Evolutionary conservation across 768 basidiomycete genomes (phyloP), one percentile per base, ranked within the genome.

Genomic region (Dictyophora rubrovolvata): DNA sequence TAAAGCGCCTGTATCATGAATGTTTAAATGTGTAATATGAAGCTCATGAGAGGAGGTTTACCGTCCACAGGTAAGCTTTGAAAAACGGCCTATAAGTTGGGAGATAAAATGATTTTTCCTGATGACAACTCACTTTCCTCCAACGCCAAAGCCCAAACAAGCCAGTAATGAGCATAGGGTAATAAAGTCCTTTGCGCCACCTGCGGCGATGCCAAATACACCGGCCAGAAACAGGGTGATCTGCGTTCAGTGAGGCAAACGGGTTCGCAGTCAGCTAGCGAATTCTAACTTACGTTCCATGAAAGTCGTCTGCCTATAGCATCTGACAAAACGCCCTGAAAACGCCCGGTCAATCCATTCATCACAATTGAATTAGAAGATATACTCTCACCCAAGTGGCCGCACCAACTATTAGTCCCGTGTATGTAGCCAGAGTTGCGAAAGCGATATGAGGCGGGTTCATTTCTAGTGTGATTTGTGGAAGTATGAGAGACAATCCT

Each of bases 121-220:
- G 64, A 50, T 69, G 70, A 53, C 65, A 7, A 66, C 80, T 59
- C 65, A 74, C 76, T 81, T 77, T 65, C 81, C 79, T 54, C 79
- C 78, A 10, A 79, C 65, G 23, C 79, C 79, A 55, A 80, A 77
- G 22, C 77, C 78, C 62, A 77, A 65, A 61, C 75, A 78, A 11
- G 76, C 77, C 17, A 73, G 68, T 42, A 74, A 65, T 17, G 66
- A 62, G 17, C 74, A 67, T 54, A 80, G 65, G 20, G 77, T 71
- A 28, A 73, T 76, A 63, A 80, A 77, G 62, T 74, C 76, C 2
- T 73, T 67, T 17, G 76, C 72, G 16, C 72, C 77, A 37, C 76
- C 79, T 7, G 78, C 72, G 3, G 79, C 73, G 53, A 78, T 73
- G 8, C 80, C 81, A 64, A 83, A 82, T 1, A 80, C 64, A 20